A percentile compares a stretch with the other conserved stretches of the same genome.
These are phyloP conservation scores for Syncephalis fuscata DNA, from an alignment of 371 early-diverging fungal genomes.

Conservation along the genomic window DNA sequence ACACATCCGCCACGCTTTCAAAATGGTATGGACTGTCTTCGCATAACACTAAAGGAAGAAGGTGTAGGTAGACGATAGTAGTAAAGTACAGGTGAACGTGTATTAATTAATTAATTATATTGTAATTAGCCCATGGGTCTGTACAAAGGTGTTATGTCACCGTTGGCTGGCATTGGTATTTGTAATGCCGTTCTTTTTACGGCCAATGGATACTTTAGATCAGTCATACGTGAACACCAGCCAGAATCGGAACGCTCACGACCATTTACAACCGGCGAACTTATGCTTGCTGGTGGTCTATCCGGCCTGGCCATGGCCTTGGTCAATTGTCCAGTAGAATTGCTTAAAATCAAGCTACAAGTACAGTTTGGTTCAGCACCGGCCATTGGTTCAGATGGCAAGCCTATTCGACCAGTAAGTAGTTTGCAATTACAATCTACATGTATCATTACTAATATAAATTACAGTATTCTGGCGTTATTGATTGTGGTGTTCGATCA, in stretches of 20 bases:
- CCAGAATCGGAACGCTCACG: conserved; percentile 19
- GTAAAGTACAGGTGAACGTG: neutral
- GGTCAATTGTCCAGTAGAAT: conserved; percentile 70
- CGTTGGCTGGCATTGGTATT: conserved; percentile 73
- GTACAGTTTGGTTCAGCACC: conserved; percentile 27
- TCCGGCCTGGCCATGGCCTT: conserved; percentile 76
- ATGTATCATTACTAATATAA: neutral
- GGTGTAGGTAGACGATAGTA: conserved; percentile 26
- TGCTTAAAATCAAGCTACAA: conserved; percentile 73
- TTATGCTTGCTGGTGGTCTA: conserved; percentile 54
- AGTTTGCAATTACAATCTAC: neutral
- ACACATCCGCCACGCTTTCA: conserved; percentile 38
- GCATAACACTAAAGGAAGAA: conserved; percentile 45
- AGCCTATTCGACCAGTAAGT: neutral
- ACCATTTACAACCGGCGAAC: conserved; percentile 16
- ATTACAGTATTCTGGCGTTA: conserved; percentile 42
- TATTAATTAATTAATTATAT: neutral
- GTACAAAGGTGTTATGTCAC: conserved; percentile 71
- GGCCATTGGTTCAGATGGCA: neutral
- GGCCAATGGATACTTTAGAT: conserved; percentile 56
- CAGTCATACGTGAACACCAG: conserved; percentile 28
- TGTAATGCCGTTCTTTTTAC: conserved; percentile 80
- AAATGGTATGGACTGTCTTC: conserved; percentile 56
- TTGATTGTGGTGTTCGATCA: conserved; percentile 60
- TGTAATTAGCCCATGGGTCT: conserved; percentile 35